A percentile compares a stretch with the other conserved stretches of the same genome.
These are phyloP conservation scores for Exsudoporus frostii DNA, from an alignment of 768 basidiomycete species.

Conservation along the genomic window DNA sequence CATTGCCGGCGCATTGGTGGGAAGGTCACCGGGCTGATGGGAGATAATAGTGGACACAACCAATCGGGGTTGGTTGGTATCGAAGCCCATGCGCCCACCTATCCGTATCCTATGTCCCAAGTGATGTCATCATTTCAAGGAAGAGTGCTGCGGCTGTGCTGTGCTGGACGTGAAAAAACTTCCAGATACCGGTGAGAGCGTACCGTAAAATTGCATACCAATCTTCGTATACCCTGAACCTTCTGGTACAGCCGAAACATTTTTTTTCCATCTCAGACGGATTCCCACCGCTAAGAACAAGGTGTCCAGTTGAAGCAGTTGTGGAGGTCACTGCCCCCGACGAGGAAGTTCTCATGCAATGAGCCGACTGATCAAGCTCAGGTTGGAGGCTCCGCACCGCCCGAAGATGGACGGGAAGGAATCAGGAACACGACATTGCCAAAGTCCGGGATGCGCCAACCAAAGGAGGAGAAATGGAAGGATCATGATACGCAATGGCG, in stretches of 20 bases:
- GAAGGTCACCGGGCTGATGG: neutral
- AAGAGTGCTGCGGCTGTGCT: neutral
- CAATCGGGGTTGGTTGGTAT: neutral
- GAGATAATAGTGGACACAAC: neutral
- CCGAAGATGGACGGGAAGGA: neutral
- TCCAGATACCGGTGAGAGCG: neutral
- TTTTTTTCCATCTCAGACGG: neutral
- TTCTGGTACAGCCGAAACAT: constrained; percentile 8
- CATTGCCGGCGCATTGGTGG: neutral
- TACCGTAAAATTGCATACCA: neutral
- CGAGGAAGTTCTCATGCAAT: neutral
- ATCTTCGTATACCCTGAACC: neutral
- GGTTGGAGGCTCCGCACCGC: neutral
- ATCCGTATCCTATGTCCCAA: neutral
- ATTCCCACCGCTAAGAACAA: constrained; percentile 5
- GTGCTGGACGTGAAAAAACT: neutral
- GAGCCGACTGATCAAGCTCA: neutral
- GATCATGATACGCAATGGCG: neutral
- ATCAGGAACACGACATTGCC: neutral
- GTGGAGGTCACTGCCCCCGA: neutral
- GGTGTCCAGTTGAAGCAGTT: neutral
- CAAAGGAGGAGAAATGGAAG: constrained; percentile 9
- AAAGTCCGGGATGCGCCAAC: neutral
- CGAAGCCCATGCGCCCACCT: neutral
- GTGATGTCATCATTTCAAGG: constrained; percentile 6